Evolutionary conservation across 257 asterid species (phyloP).

Genomic region (Solanum acaule): DNA sequence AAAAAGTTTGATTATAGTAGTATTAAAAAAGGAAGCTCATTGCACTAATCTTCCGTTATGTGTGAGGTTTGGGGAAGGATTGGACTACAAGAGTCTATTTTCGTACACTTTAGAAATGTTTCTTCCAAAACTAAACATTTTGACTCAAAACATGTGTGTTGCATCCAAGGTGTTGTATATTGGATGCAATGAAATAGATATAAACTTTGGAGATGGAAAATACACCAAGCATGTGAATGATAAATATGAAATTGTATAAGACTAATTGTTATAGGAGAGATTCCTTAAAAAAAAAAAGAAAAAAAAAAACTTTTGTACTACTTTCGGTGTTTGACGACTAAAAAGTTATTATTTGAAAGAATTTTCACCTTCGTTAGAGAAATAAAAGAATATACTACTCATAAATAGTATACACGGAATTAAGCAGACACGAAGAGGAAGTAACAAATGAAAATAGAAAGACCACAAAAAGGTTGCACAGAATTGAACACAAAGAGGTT

Average conservation of each 20-base stretch:
- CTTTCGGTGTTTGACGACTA: neutral
- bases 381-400: neutral
- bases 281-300: neutral
- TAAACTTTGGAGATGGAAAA: neutral
- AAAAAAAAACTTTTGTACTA: neutral
- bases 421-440: neutral
- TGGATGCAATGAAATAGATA: neutral
- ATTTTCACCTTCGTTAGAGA: neutral
- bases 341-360: neutral
- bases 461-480: neutral
- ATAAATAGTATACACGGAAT: neutral
- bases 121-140: neutral
- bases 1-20: neutral
- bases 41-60: neutral
- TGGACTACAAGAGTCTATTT: neutral
- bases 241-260: neutral
- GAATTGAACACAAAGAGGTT: too few species aligned
- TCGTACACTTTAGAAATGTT: neutral
- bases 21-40: neutral
- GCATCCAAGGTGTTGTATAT: neutral
- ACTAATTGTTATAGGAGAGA: neutral
- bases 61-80: neutral
- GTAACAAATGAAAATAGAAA: neutral
- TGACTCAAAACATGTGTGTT: neutral
- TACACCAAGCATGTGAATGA: neutral